These are phyloP conservation scores for Polytolypa hystricis DNA, from an alignment of 2,329 filamentous ascomycete genomes.

Conservation along the genomic window DNA sequence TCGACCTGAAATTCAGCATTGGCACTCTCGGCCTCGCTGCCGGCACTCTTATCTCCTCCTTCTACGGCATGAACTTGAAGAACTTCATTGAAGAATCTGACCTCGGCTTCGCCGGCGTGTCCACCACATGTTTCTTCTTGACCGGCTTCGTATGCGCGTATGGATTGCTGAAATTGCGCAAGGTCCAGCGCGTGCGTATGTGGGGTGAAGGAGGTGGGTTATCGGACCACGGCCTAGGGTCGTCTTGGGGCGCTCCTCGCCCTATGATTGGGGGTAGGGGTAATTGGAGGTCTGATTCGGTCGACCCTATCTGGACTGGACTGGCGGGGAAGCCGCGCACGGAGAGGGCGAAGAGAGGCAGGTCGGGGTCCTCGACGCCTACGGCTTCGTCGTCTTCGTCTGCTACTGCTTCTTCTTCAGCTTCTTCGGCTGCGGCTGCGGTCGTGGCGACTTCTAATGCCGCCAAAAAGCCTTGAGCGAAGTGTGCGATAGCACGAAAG, in stretches of 20 bases:
- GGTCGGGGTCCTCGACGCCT: conserved; percentile 20
- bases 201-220: conserved; percentile 48
- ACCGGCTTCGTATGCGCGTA: conserved; percentile 71
- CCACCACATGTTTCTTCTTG: conserved; percentile 56
- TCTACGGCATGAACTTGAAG: conserved; percentile 99
- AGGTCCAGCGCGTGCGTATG: conserved; percentile 83
- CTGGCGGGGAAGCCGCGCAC: conserved; percentile 28
- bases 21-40: conserved; percentile 88
- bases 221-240: conserved; percentile 8
- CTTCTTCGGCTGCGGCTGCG: neutral
- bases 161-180: conserved; percentile 70
- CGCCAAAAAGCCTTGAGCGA: neutral
- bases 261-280: conserved; percentile 17
- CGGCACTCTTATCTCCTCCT: conserved; percentile 88
- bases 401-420: neutral
- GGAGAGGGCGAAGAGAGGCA: conserved; percentile 27
- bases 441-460: neutral
- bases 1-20: conserved; percentile 93
- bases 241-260: conserved; percentile 18
- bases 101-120: conserved; percentile 72
- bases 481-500: neutral
- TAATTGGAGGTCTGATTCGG: conserved; percentile 35
- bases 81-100: conserved; percentile 95
- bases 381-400: conserved; percentile 9
- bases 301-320: conserved; percentile 30